Percentiles rank a stretch among this genome's conserved stretches.
Conservation (phyloP, 129 eudicot species). For the Chrysanthemum seticuspe region DNA sequence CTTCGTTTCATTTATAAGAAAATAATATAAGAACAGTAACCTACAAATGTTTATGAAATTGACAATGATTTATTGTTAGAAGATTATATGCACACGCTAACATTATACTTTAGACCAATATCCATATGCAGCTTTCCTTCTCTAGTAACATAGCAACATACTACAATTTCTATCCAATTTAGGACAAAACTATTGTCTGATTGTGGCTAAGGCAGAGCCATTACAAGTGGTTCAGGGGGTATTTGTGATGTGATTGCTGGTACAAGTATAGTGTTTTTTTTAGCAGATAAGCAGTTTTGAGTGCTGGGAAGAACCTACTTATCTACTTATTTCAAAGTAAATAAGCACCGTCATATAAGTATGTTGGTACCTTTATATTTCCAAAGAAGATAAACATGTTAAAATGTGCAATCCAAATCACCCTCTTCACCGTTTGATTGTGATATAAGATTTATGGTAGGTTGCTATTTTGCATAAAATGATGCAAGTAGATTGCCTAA, state of each 20-base stretch:
- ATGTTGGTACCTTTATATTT: too few species aligned
- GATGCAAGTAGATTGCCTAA: too few species aligned
- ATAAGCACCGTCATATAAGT: too few species aligned
- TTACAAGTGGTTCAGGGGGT: neutral
- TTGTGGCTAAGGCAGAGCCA: neutral
- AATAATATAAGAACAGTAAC: neutral
- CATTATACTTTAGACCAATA: neutral
- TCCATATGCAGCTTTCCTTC: neutral
- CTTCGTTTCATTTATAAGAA: neutral
- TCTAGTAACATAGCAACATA: neutral
- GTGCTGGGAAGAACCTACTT: too few species aligned
- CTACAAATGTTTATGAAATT: neutral
- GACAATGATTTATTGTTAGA: neutral
- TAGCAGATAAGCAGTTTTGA: too few species aligned
- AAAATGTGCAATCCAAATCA: too few species aligned
- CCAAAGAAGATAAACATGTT: too few species aligned
- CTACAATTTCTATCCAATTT: neutral
- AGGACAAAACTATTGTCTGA: neutral
- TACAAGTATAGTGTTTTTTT: too few species aligned
- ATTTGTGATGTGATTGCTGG: too few species aligned
- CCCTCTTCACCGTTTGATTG: neutral
- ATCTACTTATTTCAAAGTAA: too few species aligned
- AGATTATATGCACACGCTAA: neutral
- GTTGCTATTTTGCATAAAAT: constrained; percentile 1
- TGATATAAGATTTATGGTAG: neutral